These are phyloP conservation scores for Aquilaria yunnanensis DNA, from an alignment of 345 rosid species.

Conservation along the genomic window DNA sequence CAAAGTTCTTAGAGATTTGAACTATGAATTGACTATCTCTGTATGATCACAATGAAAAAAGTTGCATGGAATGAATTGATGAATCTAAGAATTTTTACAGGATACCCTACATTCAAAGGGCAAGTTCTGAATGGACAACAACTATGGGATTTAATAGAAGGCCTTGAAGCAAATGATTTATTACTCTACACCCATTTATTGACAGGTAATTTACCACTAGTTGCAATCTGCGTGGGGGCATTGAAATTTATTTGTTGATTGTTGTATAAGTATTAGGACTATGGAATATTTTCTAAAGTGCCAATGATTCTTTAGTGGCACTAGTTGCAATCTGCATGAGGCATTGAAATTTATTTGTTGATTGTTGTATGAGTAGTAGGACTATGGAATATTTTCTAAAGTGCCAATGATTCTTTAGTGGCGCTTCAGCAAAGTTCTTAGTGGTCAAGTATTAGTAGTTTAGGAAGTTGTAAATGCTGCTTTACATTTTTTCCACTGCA, in stretches of 20 bases:
- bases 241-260: neutral
- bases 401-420: no score
- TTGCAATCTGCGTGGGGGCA: neutral
- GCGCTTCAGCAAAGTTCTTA: no score
- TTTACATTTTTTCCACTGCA: no score
- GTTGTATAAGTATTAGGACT: no score
- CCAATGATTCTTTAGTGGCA: no score
- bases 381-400: no score
- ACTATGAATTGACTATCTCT: conserved; percentile 30
- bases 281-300: no score
- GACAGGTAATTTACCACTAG: conserved; percentile 51
- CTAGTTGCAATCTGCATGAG: no score
- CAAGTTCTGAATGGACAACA: conserved; percentile 92
- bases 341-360: no score
- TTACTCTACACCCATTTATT: conserved; percentile 84
- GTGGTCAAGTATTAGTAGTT: no score
- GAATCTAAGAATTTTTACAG: conserved; percentile 31
- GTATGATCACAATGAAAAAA: conserved; percentile 17
- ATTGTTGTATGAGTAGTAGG: no score
- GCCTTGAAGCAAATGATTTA: conserved; percentile 80
- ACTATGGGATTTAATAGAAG: conserved; percentile 81
- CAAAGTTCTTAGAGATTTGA: conserved; percentile 27
- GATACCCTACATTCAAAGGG: conserved; percentile 93
- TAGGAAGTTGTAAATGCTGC: no score
- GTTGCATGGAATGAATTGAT: conserved; percentile 4